phyloP scores from a whole-genome alignment of 2,329 filamentous ascomycete genomes.

The Clarireedia homoeocarpa region DNA sequence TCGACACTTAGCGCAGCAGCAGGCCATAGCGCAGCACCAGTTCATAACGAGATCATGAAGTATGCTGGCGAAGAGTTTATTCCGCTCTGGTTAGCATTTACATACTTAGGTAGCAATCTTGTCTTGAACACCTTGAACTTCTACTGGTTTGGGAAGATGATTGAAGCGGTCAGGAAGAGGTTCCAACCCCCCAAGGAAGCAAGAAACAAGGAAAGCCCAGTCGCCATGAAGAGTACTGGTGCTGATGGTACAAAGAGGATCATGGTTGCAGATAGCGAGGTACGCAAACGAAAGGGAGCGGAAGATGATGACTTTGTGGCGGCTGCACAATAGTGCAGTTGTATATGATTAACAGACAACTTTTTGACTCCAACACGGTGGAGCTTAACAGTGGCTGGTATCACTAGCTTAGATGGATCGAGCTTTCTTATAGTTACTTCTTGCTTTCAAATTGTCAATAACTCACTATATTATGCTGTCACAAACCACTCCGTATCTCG shows the following conservation, averaged over 20 bases:
- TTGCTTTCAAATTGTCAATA: no score
- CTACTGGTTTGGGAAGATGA: conserved; percentile 85
- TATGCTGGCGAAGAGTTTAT: conserved; percentile 47
- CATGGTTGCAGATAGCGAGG: conserved; percentile 25
- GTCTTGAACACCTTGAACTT: conserved; percentile 70
- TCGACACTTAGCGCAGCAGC: conserved; percentile 28
- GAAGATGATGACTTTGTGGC: conserved; percentile 5
- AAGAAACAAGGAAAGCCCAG: conserved; percentile 27
- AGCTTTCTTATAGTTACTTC: no score
- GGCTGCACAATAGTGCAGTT: conserved; percentile 1
- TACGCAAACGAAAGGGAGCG: conserved; percentile 24
- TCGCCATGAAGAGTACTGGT: conserved; percentile 23
- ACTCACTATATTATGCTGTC: no score
- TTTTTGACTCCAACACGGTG: neutral
- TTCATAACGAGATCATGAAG: conserved; percentile 36
- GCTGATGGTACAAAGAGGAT: conserved; percentile 24
- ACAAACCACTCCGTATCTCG: no score
- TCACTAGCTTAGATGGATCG: no score
- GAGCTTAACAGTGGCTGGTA: neutral
- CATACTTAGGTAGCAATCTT: conserved; percentile 64
- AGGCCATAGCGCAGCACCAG: conserved; percentile 23
- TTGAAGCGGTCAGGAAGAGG: conserved; percentile 67
- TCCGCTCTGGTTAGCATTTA: conserved; percentile 60
- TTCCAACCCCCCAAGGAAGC: conserved; percentile 49
- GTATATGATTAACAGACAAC: neutral